A percentile compares a stretch with the other conserved stretches of the same genome.
phyloP scores from a whole-genome alignment of 208 protist species.

The Trypanosoma grayi region DNA sequence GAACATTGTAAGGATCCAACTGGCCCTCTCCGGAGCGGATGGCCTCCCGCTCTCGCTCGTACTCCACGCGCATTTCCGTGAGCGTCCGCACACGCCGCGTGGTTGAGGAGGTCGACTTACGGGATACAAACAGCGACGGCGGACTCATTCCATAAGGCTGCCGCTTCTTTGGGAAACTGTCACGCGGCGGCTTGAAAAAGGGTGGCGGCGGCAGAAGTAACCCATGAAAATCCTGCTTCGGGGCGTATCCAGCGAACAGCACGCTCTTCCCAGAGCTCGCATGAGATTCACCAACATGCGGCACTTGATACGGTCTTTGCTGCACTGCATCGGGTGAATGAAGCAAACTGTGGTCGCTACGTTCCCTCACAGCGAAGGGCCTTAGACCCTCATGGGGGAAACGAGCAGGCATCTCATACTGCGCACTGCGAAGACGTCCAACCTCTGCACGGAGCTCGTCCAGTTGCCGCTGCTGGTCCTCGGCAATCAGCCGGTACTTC shows the following conservation, averaged over 20 bases:
- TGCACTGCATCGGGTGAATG: too few species aligned
- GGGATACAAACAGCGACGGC: too few species aligned
- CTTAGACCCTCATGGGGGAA: not conserved
- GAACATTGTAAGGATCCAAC: not conserved
- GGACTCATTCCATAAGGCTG: too few species aligned
- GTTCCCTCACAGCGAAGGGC: not conserved
- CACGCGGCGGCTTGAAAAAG: too few species aligned
- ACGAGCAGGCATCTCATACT: not conserved
- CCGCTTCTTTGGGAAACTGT: too few species aligned
- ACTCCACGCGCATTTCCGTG: conserved; percentile 15
- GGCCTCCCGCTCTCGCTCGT: conserved; percentile 10
- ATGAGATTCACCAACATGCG: too few species aligned
- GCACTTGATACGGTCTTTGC: too few species aligned
- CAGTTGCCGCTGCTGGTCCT: conserved; percentile 19
- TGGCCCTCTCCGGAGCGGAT: conserved; percentile 6
- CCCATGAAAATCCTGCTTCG: too few species aligned
- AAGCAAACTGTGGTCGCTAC: too few species aligned
- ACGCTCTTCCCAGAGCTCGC: too few species aligned
- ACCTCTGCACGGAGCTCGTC: conserved; percentile 4
- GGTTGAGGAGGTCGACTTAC: not conserved
- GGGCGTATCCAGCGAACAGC: too few species aligned
- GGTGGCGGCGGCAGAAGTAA: too few species aligned
- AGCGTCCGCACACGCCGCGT: conserved; percentile 9
- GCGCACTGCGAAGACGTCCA: not conserved
- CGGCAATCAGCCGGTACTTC: conserved; percentile 2